Conservation (phyloP, 2,329 filamentous ascomycete species). For the Venturia asperata region DNA sequence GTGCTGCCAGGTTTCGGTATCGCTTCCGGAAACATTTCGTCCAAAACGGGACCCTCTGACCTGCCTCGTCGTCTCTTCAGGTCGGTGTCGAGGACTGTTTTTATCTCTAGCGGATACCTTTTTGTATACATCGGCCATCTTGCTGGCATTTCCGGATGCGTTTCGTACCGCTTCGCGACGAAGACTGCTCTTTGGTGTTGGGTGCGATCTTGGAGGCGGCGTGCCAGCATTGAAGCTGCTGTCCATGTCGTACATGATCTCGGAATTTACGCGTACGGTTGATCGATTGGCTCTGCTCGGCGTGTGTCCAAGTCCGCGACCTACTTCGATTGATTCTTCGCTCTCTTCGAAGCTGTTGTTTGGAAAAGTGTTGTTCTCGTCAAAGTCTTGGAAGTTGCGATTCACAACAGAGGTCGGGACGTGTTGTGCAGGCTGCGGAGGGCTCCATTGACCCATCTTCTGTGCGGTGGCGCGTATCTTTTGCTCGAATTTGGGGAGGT, state of each 20-base stretch:
- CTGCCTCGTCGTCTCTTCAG: slow-evolving; percentile 22
- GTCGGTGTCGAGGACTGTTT: slow-evolving; percentile 48
- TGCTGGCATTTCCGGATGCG: slow-evolving; percentile 36
- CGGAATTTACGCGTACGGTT: slow-evolving; percentile 41
- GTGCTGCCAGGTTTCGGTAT: slow-evolving; percentile 21
- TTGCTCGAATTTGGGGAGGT: background rate
- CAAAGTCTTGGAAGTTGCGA: slow-evolving; percentile 34
- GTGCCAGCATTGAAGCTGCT: slow-evolving; percentile 38
- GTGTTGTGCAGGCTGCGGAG: slow-evolving; percentile 14
- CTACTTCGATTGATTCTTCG: slow-evolving; percentile 50
- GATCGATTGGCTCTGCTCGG: slow-evolving; percentile 32
- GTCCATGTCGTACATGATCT: slow-evolving; percentile 33
- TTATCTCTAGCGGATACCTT: slow-evolving; percentile 37
- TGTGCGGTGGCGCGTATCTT: slow-evolving; percentile 20
- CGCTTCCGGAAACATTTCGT: slow-evolving; percentile 6
- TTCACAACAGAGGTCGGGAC: slow-evolving; percentile 16
- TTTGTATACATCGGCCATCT: slow-evolving; percentile 33
- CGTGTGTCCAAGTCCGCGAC: slow-evolving; percentile 42
- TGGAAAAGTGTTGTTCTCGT: slow-evolving; percentile 32
- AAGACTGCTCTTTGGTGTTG: slow-evolving; percentile 32
- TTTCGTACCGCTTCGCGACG: slow-evolving; percentile 36
- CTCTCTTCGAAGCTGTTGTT: slow-evolving; percentile 33
- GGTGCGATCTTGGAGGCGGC: slow-evolving; percentile 31
- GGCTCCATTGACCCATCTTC: slow-evolving; percentile 19
- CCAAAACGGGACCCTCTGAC: slow-evolving; percentile 20